Evolutionary conservation across 2,329 filamentous ascomycete genomes (phyloP), one percentile per base, ranked within the genome.

Genomic region (Diplodia seriata): DNA sequence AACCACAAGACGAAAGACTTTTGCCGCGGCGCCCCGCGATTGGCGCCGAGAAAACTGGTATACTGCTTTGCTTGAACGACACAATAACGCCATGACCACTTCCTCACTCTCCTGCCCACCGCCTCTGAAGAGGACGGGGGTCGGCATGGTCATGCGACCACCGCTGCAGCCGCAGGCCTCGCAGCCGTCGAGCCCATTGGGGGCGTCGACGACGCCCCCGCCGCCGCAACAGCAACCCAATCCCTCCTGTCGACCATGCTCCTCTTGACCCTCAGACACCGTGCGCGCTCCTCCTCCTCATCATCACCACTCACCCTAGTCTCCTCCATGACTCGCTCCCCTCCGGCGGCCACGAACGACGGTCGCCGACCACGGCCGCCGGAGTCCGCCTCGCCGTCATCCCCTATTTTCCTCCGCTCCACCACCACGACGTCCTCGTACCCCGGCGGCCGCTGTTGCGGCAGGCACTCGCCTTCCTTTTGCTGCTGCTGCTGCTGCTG

Each of bases 181-280:
- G 26, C 12, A 1, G 50, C 23, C n/a, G 43, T 20, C 43, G 18
- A 47, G 43, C 43, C 6, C 18, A 47, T 18, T 20, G 43, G 15
- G 4, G 40, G 40, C n/a, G 40, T 47, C n/a, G 40, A n/a, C 43
- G 23, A 26, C 23, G 23, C 23, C 23, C 23, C 23, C 23, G 14
- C 18, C 18, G 43, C n/a, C 14, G 56, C 7, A 38, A 47, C 38
- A 12, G 29, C 57, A 26, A 26, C 57, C 57, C 43, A 62, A 33
- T 62, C 57, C 18, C 57, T 18, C 26, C 57, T 49, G 33, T 49
- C 40, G 18, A 62, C 57, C 57, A 50, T 62, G 38, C 57, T 62
- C 26, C 15, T 18, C 57, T 33, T 62, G 3, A 29, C 40, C 43
- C 57, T 14, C 38, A 31, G 23, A 7, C 38, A 15, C 38, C 20